Evolutionary conservation across 495 filamentous ascomycete genomes (phyloP).

Genomic region (Parathielavia hyrcaniae): DNA sequence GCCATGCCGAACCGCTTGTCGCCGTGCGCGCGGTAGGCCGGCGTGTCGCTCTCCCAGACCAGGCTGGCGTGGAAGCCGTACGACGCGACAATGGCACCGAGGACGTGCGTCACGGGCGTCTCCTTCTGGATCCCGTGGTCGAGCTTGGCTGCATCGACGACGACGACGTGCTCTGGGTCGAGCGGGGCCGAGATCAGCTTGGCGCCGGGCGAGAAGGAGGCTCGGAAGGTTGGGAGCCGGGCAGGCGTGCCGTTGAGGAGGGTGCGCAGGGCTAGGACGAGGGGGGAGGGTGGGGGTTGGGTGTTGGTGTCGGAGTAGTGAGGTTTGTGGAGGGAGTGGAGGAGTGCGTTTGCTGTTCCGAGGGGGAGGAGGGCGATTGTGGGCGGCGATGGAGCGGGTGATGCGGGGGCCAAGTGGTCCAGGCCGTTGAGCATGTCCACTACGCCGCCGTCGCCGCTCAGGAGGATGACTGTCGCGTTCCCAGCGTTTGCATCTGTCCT

Average conservation of each 20-base stretch:
- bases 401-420: constrained; percentile 8
- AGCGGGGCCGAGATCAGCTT: constrained; percentile 45
- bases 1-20: constrained; percentile 75
- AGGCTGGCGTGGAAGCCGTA: constrained; percentile 84
- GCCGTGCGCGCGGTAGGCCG: constrained; percentile 67
- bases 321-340: constrained; percentile 55
- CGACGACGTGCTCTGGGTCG: background rate
- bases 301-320: constrained; percentile 14
- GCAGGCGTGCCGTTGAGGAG: constrained; percentile 49
- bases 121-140: background rate
- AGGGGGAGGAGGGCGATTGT: constrained; percentile 63
- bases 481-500: constrained; percentile 32
- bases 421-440: constrained; percentile 67
- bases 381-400: constrained; percentile 35
- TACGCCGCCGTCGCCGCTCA: constrained; percentile 82
- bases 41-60: constrained; percentile 81
- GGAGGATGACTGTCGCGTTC: constrained; percentile 55
- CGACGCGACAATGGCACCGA: constrained; percentile 76
- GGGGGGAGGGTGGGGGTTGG: constrained; percentile 20
- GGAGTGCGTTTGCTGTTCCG: constrained; percentile 86
- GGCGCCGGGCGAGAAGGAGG: constrained; percentile 61
- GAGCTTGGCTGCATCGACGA: constrained; percentile 19
- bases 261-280: constrained; percentile 49
- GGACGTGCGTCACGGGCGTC: constrained; percentile 36
- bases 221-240: constrained; percentile 51